Base-by-base conservation (phyloP, 805 yeast species). In the Martiniozyma abietophila region DNA sequence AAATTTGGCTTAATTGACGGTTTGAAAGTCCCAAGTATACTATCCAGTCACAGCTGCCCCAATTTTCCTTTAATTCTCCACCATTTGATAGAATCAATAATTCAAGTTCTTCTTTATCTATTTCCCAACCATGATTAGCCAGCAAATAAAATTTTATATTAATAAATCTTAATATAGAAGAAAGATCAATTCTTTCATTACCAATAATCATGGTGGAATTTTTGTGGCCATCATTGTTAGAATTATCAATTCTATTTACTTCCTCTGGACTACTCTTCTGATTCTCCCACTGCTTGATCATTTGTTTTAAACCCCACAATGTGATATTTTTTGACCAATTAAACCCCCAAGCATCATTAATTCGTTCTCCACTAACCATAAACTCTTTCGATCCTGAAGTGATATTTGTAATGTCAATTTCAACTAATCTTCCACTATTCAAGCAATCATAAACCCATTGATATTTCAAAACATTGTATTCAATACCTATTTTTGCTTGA, bases 371-470 rank as follows among this genome's bases (percentile, higher is more conserved):
- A 16, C 62, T 41, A 0, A 35, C 39, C 3, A 11, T 11, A 10
- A 29, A 14, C 3, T 24, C 26, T 20, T 30, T 34, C n/a, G 25
- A 34, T 2, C 38, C 42, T 2, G 20, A 7, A 18, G 69, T 67
- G 25, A 78, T 60, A 46, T 83, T 79, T 15, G 53, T 48, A 1
- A 83, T 80, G 44, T 82, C 94, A 6, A 80, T 44, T 2, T 65
- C 66, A 1, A 83, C 53, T 2, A 74, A 29, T 2, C 45, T 33
- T 2, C 52, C 46, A 10, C 59, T 50, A 12, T 52, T 47, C 3
- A 82, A 57, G 45, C 92, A 75, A 43, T 82, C 88, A 29, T 74
- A 61, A 5, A 84, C 51, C 95, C 95, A 89, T 20, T 58, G 51
- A 1, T 94, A 85, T 33, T 56, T 65, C 6, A 85, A 49, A 0